These are phyloP conservation scores for Pachysandra terminalis DNA, from an alignment of 164 flowering plant genomes.

Conservation along the genomic window DNA sequence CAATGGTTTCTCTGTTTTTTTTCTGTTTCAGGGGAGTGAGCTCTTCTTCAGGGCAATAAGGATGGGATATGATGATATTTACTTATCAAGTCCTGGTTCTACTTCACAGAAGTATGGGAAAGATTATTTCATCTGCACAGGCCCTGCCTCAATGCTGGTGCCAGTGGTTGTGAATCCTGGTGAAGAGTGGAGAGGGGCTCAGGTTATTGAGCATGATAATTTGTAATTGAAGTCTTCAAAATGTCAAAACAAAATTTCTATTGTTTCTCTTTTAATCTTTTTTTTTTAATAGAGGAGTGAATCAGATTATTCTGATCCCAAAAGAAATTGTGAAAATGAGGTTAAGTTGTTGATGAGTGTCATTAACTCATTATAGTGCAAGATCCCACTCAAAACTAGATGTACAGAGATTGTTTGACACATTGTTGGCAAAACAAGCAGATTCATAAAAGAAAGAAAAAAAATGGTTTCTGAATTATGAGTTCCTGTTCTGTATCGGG, in stretches of 20 bases:
- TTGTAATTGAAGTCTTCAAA: conserved; percentile 36
- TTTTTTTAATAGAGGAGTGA: conserved; percentile 13
- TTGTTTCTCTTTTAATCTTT: neutral
- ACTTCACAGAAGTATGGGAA: conserved; percentile 56
- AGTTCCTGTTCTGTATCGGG: no score
- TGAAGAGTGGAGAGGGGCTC: conserved; percentile 88
- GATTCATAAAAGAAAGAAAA: no score
- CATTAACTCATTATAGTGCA: neutral
- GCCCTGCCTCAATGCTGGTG: conserved; percentile 82
- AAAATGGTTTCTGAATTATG: no score
- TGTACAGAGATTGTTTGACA: no score
- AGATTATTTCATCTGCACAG: conserved; percentile 78
- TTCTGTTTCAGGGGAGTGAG: conserved; percentile 54
- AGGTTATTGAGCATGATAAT: conserved; percentile 85
- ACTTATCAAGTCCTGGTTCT: conserved; percentile 70
- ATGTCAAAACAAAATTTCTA: neutral
- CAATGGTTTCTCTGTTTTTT: neutral
- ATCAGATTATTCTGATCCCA: conserved; percentile 10
- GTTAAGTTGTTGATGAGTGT: conserved; percentile 1
- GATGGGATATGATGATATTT: conserved; percentile 80
- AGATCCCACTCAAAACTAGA: neutral
- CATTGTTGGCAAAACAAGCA: neutral
- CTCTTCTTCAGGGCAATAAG: conserved; percentile 68
- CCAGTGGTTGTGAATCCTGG: conserved; percentile 72
- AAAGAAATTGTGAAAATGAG: conserved; percentile 7